Evolutionary conservation across 1,284 basidiomycete species (phyloP).

Genomic region (Mycosarcoma maydis): DNA sequence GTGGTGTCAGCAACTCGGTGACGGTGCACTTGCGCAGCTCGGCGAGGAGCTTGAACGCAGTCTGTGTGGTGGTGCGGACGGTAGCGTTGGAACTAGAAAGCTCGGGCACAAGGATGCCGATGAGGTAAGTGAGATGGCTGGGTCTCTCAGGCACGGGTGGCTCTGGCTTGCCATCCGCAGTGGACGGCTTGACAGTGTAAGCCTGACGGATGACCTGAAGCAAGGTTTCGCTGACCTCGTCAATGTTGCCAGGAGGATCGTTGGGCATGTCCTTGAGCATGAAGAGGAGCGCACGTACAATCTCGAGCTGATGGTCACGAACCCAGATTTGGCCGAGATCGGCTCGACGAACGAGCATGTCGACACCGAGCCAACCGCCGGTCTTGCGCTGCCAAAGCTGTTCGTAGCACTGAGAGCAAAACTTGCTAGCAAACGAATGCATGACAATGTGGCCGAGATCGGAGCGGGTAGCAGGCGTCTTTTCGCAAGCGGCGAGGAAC

Average conservation of each 20-base stretch:
- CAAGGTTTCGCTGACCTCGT: slow-evolving; percentile 82
- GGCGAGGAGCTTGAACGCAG: slow-evolving; percentile 82
- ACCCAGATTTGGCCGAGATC: slow-evolving; percentile 79
- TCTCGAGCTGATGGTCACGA: slow-evolving; percentile 86
- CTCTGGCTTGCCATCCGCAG: slow-evolving; percentile 39
- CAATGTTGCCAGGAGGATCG: slow-evolving; percentile 84
- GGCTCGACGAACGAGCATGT: slow-evolving; percentile 60
- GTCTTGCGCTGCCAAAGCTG: slow-evolving; percentile 66
- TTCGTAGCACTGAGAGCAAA: slow-evolving; percentile 66
- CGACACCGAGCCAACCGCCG: slow-evolving; percentile 65
- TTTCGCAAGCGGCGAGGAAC: slow-evolving; percentile 52
- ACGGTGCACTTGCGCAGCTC: slow-evolving; percentile 78
- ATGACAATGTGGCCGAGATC: slow-evolving; percentile 60
- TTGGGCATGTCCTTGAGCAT: slow-evolving; percentile 94
- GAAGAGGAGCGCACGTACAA: slow-evolving; percentile 88
- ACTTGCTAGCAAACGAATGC: slow-evolving; percentile 62
- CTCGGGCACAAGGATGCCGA: slow-evolving; percentile 88
- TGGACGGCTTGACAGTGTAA: slow-evolving; percentile 43
- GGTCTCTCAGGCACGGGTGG: slow-evolving; percentile 43
- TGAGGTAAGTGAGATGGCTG: slow-evolving; percentile 70
- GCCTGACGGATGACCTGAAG: slow-evolving; percentile 76
- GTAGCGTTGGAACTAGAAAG: slow-evolving; percentile 86
- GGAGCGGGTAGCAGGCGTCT: slow-evolving; percentile 51
- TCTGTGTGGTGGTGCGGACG: slow-evolving; percentile 85
- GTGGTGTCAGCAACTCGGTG: slow-evolving; percentile 82